These are phyloP conservation scores for Tillandsia leiboldiana DNA, from an alignment of 176 grass and related monocot genomes.

Conservation along the genomic window DNA sequence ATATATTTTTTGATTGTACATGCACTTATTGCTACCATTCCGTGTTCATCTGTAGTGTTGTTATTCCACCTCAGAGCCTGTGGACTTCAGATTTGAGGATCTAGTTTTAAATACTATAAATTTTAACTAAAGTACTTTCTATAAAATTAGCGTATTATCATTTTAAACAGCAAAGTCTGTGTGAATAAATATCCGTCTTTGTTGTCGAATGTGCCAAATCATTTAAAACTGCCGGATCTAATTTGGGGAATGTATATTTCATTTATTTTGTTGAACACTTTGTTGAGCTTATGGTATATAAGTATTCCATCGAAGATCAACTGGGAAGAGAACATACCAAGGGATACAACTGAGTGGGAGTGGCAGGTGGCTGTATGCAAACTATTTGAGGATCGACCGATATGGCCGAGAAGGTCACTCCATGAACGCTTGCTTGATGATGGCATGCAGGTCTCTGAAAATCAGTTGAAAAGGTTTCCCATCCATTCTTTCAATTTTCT, in stretches of 20 bases:
- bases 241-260: background rate
- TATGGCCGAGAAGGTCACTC: conserved; percentile 89
- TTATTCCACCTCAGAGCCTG: background rate
- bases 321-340: conserved; percentile 73
- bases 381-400: conserved; percentile 81
- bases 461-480: conserved; percentile 66
- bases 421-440: conserved; percentile 59
- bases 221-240: background rate
- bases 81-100: background rate
- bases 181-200: too few relatives aligned
- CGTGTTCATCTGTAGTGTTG: background rate
- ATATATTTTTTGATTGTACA: background rate
- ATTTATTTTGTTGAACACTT: background rate
- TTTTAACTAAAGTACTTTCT: too few relatives aligned
- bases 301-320: conserved; percentile 55
- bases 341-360: conserved; percentile 50
- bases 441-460: conserved; percentile 52
- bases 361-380: conserved; percentile 72
- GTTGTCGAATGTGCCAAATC: background rate
- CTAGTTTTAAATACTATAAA: too few relatives aligned
- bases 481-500: conserved; percentile 9
- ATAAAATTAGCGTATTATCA: too few relatives aligned
- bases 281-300: conserved; percentile 49
- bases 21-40: background rate
- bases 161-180: too few relatives aligned